phyloP scores from a whole-genome alignment of 768 basidiomycete species.

The Thelephora aurantiotincta region DNA sequence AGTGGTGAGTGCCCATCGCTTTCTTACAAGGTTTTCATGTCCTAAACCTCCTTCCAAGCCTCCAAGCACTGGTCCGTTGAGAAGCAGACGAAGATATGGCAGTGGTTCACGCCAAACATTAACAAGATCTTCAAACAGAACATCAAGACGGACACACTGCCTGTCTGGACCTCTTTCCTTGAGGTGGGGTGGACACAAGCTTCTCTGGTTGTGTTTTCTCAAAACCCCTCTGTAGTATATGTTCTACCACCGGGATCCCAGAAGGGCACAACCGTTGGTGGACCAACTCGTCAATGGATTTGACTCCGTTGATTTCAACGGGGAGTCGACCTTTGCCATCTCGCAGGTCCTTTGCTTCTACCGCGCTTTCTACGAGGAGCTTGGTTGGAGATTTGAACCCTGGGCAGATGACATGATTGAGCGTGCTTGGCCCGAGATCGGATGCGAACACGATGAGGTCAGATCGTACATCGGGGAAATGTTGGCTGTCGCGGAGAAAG shows the following conservation, averaged over 20 bases:
- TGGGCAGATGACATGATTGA: slow-evolving; percentile 62
- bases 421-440: slow-evolving; percentile 55
- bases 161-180: slow-evolving; percentile 67
- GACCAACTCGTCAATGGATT: slow-evolving; percentile 58
- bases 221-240: slow-evolving; percentile 35
- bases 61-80: slow-evolving; percentile 77
- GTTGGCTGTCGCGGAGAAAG: slow-evolving; percentile 54
- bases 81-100: slow-evolving; percentile 61
- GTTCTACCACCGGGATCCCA: slow-evolving; percentile 70
- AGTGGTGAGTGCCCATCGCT: slow-evolving; percentile 28
- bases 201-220: not conserved
- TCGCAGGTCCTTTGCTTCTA: slow-evolving; percentile 56
- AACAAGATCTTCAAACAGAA: slow-evolving; percentile 50
- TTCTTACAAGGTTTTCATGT: not conserved
- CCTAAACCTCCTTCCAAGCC: slow-evolving; percentile 26
- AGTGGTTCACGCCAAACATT: slow-evolving; percentile 64
- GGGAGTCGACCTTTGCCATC: slow-evolving; percentile 73
- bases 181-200: slow-evolving; percentile 28
- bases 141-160: slow-evolving; percentile 70
- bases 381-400: slow-evolving; percentile 68
- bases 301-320: slow-evolving; percentile 56
- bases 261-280: slow-evolving; percentile 66
- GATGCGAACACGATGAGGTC: slow-evolving; percentile 75
- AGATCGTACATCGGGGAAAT: slow-evolving; percentile 66
- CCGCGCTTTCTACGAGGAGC: slow-evolving; percentile 55